Conservation (phyloP, 805 yeast species). For the Myxozyma monticola region DNA sequence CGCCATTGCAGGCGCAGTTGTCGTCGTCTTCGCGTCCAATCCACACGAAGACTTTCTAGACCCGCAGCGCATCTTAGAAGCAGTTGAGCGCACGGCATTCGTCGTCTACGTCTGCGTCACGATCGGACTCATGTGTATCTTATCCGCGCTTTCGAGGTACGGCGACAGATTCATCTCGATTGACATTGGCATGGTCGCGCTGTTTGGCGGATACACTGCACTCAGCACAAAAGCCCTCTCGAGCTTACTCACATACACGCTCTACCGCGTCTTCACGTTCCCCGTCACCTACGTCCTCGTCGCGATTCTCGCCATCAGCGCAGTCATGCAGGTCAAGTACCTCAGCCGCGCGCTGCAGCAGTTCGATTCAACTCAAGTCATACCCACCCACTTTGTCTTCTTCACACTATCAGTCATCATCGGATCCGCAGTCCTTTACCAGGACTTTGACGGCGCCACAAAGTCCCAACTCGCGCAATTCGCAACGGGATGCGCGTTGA, state of each 20-base stretch:
- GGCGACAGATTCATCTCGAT: slow-evolving; percentile 34
- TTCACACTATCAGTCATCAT: slow-evolving; percentile 48
- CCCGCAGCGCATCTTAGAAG: slow-evolving; percentile 34
- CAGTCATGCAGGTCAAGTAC: slow-evolving; percentile 45
- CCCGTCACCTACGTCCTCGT: slow-evolving; percentile 41
- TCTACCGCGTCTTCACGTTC: slow-evolving; percentile 33
- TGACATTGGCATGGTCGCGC: slow-evolving; percentile 44
- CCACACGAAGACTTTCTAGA: slow-evolving; percentile 27
- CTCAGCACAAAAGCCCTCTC: slow-evolving; percentile 47
- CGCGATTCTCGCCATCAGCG: slow-evolving; percentile 41
- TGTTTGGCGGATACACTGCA: slow-evolving; percentile 51
- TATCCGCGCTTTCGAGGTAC: slow-evolving; percentile 24
- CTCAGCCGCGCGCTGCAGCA: slow-evolving; percentile 44
- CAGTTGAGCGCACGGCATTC: slow-evolving; percentile 35
- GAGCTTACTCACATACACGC: slow-evolving; percentile 35
- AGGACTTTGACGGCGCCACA: slow-evolving; percentile 42
- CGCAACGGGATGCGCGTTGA: slow-evolving; percentile 41
- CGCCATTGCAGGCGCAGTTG: slow-evolving; percentile 47
- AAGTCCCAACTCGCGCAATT: slow-evolving; percentile 35
- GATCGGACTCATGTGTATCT: slow-evolving; percentile 17
- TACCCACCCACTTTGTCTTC: slow-evolving; percentile 52
- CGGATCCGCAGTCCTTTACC: slow-evolving; percentile 47
- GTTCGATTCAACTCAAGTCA: slow-evolving; percentile 49
- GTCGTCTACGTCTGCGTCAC: slow-evolving; percentile 37
- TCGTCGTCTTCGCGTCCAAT: slow-evolving; percentile 44